Base-by-base conservation (phyloP, 2,329 filamentous ascomycete genomes). In the Ilyonectria robusta region DNA sequence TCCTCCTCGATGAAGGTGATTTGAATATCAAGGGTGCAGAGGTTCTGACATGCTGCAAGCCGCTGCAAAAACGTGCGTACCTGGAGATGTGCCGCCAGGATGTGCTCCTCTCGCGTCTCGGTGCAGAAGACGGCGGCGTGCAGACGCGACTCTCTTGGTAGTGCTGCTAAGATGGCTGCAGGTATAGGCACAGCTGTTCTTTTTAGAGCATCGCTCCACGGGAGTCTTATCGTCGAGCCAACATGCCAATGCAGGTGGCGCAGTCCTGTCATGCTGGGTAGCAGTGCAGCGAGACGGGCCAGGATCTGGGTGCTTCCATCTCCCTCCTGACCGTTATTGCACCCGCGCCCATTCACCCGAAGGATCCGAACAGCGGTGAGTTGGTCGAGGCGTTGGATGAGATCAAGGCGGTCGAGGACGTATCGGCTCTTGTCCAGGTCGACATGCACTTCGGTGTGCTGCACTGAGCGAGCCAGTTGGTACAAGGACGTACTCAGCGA, bases 251-350 rank as follows among this genome's bases (percentile, higher is more conserved):
- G 9, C 4, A 69, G 33, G 10, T 58, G 15, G 19, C 51, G 51
- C 11, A 69, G 40, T 11, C 51, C 64, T 13, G 63, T 62, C 59
- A 69, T 67, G 8, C 9, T 23, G 13, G 51, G 63, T 3, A 69
- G 2, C 19, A 51, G 46, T 2, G n/a, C 29, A 5, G 23, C 51
- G 23, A 69, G 40, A 9, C 8, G 6, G 53, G 51, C 40, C 33
- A 67, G 21, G 11, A 69, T 40, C 13, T 59, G 26, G 26, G 46
- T 40, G 56, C 7, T 42, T 42, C 56, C n/a, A 1, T n/a, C 8
- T 42, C 56, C n/a, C 1, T n/a, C 8, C 13, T 51, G 37, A 17
- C 13, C 33, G 1, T 57, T 3, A n/a, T 21, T 3, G n/a, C 40
- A 56, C 8, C 59, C 15, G 40, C 40, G 31, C n/a, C 50, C 29